Evolutionary conservation across 768 basidiomycete species (phyloP).

Genomic region (Cystobasidium tubakii): DNA sequence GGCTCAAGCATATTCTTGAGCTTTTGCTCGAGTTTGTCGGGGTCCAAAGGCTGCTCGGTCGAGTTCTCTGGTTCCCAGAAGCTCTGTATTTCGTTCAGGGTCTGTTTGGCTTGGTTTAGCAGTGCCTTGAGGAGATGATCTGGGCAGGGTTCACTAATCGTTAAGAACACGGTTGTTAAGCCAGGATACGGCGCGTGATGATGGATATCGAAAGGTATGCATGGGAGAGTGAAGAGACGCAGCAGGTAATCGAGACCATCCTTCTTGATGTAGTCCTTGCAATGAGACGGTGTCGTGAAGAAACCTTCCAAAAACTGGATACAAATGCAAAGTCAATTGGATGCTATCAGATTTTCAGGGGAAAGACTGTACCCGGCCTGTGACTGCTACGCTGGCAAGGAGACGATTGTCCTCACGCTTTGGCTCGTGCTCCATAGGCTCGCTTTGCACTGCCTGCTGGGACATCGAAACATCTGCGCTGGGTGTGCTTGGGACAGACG

Average conservation of each 20-base stretch:
- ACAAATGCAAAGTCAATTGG: neutral
- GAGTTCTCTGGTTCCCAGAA: slow-evolving; percentile 53
- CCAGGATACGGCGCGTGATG: slow-evolving; percentile 78
- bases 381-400: slow-evolving; percentile 70
- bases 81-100: slow-evolving; percentile 62
- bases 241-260: slow-evolving; percentile 71
- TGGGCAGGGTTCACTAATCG: slow-evolving; percentile 79
- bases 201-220: slow-evolving; percentile 80
- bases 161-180: slow-evolving; percentile 78
- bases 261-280: slow-evolving; percentile 77
- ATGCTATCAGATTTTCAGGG: neutral
- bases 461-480: neutral
- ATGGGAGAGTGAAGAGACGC: slow-evolving; percentile 71
- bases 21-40: neutral
- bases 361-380: slow-evolving; percentile 71
- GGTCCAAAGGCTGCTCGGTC: neutral
- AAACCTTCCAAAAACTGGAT: slow-evolving; percentile 82
- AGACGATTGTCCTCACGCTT: slow-evolving; percentile 59
- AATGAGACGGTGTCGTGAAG: slow-evolving; percentile 83
- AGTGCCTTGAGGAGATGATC: slow-evolving; percentile 68
- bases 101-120: slow-evolving; percentile 63
- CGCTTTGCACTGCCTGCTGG: neutral
- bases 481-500: too few species aligned
- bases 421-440: slow-evolving; percentile 15
- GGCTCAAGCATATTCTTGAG: slow-evolving; percentile 23